Evolutionary conservation across 2,329 filamentous ascomycete species (phyloP).

Genomic region (Phoma herbarum): DNA sequence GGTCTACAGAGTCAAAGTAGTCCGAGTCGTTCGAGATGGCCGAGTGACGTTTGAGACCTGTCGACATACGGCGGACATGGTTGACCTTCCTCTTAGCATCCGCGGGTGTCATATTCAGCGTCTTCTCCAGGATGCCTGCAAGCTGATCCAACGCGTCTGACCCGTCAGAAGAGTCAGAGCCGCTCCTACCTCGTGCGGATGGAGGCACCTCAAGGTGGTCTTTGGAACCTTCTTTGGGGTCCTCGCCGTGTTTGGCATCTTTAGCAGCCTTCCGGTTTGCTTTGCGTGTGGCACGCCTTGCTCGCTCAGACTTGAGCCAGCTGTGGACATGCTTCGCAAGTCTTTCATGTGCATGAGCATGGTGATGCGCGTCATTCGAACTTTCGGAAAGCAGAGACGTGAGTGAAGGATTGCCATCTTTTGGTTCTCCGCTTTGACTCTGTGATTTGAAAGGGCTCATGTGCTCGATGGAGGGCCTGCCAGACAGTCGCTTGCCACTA

Average conservation of each 20-base stretch:
- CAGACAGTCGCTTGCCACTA: conserved; percentile 54
- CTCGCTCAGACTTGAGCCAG: conserved; percentile 84
- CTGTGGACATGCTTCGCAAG: conserved; percentile 78
- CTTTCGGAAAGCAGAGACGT: conserved; percentile 44
- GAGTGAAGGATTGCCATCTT: conserved; percentile 42
- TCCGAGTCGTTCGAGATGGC: conserved; percentile 83
- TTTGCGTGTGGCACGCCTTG: conserved; percentile 68
- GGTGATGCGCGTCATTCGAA: conserved; percentile 32
- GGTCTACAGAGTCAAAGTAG: conserved; percentile 77
- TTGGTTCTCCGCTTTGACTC: conserved; percentile 14
- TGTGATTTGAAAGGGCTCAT: conserved; percentile 34
- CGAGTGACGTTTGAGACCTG: conserved; percentile 55
- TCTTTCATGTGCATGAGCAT: conserved; percentile 43
- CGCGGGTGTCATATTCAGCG: conserved; percentile 57
- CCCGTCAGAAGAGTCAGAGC: conserved; percentile 70
- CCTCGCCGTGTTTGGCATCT: conserved; percentile 31
- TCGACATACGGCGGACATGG: conserved; percentile 41
- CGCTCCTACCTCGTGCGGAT: conserved; percentile 52
- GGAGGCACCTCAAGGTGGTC: conserved; percentile 6
- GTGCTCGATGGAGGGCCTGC: conserved; percentile 51
- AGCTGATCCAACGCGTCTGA: conserved; percentile 80
- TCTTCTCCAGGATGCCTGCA: conserved; percentile 79
- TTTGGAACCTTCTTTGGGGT: conserved; percentile 1
- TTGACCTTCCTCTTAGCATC: conserved; percentile 45
- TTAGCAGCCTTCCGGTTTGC: conserved; percentile 62